Conservation (phyloP, 495 filamentous ascomycete genomes). For the Pseudevernia furfuracea region DNA sequence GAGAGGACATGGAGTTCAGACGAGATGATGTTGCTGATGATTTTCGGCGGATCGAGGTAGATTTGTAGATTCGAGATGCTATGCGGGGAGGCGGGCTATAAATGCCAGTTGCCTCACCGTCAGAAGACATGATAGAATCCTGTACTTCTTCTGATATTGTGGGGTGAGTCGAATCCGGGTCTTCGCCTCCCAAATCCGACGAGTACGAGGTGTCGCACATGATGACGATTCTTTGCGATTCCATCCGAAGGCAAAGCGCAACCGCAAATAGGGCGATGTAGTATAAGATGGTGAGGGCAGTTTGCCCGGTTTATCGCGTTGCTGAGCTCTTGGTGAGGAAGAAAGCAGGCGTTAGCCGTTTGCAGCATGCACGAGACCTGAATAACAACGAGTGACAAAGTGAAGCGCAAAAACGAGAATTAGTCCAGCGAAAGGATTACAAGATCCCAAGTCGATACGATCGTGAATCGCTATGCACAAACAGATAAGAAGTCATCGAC, state of each 20-base stretch:
- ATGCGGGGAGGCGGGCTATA: constrained; percentile 71
- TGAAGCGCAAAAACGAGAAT: neutral
- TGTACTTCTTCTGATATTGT: constrained; percentile 23
- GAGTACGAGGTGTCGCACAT: constrained; percentile 15
- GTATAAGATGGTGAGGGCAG: neutral
- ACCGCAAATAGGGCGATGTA: neutral
- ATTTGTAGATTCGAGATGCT: constrained; percentile 71
- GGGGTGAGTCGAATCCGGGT: constrained; percentile 21
- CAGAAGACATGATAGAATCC: constrained; percentile 33
- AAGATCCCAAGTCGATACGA: neutral
- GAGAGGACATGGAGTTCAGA: constrained; percentile 81
- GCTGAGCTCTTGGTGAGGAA: neutral
- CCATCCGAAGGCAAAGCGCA: neutral
- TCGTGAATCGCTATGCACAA: neutral
- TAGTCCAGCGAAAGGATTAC: neutral
- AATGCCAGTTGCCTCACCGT: constrained; percentile 38
- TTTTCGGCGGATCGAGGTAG: constrained; percentile 61
- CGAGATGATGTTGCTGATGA: constrained; percentile 81
- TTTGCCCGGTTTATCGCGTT: neutral
- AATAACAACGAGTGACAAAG: neutral
- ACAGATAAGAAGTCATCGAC: neutral
- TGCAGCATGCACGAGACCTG: constrained; percentile 14
- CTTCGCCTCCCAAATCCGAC: constrained; percentile 21
- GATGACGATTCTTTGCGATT: constrained; percentile 4
- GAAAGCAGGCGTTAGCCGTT: constrained; percentile 12